A percentile compares a stretch with the other conserved stretches of the same genome.
Conservation (phyloP, 2,329 filamentous ascomycete species). For the Diaporthe capsici region DNA sequence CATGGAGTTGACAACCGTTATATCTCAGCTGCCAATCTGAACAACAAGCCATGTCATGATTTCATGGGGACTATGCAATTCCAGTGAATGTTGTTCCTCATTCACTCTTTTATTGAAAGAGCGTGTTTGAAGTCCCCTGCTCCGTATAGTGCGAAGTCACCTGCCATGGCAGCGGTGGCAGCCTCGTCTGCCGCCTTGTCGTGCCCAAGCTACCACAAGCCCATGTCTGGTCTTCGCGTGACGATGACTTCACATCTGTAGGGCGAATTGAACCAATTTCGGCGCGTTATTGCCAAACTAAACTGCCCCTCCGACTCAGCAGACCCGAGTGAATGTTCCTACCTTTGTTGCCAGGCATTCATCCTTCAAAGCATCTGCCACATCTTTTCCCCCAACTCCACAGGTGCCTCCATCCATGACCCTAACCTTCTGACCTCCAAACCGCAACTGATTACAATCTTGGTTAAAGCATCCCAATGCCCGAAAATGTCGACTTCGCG, state of each 20-base stretch:
- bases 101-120: neutral
- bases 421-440: neutral
- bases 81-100: no score
- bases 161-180: neutral
- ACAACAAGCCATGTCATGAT: neutral
- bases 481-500: neutral
- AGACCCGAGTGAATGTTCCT: neutral
- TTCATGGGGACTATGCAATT: neutral
- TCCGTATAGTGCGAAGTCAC: neutral
- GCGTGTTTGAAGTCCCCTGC: no score
- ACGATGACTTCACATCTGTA: no score
- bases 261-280: neutral
- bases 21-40: neutral
- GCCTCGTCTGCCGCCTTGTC: neutral
- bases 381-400: neutral
- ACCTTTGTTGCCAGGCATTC: constrained; percentile 3
- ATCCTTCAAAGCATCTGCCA: constrained; percentile 1
- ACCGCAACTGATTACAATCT: neutral
- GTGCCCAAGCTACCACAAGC: neutral
- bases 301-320: neutral
- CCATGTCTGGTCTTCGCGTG: neutral
- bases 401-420: neutral
- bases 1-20: neutral
- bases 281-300: neutral
- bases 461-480: neutral